Percentiles rank a stretch among this genome's conserved stretches.
phyloP scores from a whole-genome alignment of 352 stramenopile species.

The Phytophthora vignae region DNA sequence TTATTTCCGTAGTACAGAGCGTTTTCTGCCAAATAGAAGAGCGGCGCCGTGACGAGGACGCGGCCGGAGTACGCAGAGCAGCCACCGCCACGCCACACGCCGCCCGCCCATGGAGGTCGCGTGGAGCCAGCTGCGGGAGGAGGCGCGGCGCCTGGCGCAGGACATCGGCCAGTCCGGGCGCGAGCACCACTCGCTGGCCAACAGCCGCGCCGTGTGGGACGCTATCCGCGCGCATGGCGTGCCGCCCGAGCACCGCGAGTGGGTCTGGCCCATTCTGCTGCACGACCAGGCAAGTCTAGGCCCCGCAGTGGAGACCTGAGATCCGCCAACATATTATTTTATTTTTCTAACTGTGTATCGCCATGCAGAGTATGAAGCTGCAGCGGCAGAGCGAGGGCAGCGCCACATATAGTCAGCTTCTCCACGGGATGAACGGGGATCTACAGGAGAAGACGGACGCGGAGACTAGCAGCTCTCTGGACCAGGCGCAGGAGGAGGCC shows the following conservation, averaged over 20 bases:
- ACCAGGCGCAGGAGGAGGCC: slow-evolving; percentile 78
- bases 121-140: slow-evolving; percentile 74
- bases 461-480: slow-evolving; percentile 48
- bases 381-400: slow-evolving; percentile 58
- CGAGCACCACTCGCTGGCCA: slow-evolving; percentile 74
- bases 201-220: slow-evolving; percentile 52
- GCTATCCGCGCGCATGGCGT: slow-evolving; percentile 66
- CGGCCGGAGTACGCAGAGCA: not conserved
- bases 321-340: not conserved
- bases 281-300: slow-evolving; percentile 51
- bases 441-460: slow-evolving; percentile 37
- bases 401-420: slow-evolving; percentile 62
- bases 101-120: slow-evolving; percentile 44
- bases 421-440: slow-evolving; percentile 45
- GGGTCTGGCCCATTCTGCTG: slow-evolving; percentile 80
- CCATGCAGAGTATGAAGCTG: slow-evolving; percentile 58
- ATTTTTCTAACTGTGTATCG: not conserved
- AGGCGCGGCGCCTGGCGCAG: slow-evolving; percentile 54
- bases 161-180: slow-evolving; percentile 70
- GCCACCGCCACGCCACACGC: not conserved
- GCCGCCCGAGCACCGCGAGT: slow-evolving; percentile 75
- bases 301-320: not conserved
- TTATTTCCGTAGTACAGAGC: not conserved
- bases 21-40: not conserved
- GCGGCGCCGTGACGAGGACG: too few relatives aligned